phyloP scores from a whole-genome alignment of 192 early-diverging fungal species.

The Backusella morwellensis region DNA sequence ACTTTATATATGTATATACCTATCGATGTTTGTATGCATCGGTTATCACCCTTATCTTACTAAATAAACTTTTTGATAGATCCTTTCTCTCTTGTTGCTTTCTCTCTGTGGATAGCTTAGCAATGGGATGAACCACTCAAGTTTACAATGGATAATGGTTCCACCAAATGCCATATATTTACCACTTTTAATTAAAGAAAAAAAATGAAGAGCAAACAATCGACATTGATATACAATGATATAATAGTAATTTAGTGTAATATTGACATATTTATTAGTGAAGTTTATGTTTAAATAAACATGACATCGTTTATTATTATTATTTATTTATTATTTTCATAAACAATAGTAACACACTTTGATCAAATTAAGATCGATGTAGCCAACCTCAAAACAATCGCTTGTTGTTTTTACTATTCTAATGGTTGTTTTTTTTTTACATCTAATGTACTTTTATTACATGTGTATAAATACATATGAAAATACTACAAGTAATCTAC shows the following conservation, averaged over 20 bases:
- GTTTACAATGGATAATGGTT: background rate
- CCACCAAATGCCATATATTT: background rate
- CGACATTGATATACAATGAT: background rate
- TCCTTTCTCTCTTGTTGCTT: background rate
- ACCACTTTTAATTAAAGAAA: background rate
- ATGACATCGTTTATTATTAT: background rate
- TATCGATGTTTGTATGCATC: background rate
- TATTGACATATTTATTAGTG: background rate
- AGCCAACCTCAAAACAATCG: background rate
- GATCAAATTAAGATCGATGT: background rate
- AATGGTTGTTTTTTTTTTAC: too few species aligned
- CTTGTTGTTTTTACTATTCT: too few species aligned
- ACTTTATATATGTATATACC: background rate
- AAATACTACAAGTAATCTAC: too few species aligned
- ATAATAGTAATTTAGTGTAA: background rate
- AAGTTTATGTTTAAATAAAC: background rate
- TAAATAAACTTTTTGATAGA: background rate
- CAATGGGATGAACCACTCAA: background rate
- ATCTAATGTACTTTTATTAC: too few species aligned
- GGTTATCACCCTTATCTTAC: background rate
- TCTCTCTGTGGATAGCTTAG: background rate
- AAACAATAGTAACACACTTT: background rate
- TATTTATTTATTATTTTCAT: background rate
- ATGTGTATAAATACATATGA: too few species aligned
- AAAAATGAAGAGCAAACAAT: background rate